Evolutionary conservation across 495 filamentous ascomycete species (phyloP).

Genomic region (Saxophila tyrrhenica): DNA sequence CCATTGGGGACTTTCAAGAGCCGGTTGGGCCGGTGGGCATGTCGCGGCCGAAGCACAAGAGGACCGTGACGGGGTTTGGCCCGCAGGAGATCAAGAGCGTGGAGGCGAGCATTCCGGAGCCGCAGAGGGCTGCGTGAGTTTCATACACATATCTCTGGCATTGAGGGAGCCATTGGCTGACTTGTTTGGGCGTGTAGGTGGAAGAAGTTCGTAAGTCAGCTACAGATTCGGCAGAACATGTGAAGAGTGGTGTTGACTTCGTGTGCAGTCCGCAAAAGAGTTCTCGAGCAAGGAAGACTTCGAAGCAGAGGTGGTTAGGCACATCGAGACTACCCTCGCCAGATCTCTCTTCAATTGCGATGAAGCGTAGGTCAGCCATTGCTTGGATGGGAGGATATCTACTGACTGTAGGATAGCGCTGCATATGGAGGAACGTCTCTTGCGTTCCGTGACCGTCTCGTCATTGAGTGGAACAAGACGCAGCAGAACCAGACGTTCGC

Average conservation of each 20-base stretch:
- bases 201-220: conserved; percentile 54
- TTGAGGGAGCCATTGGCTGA: conserved; percentile 7
- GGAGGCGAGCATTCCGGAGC: conserved; percentile 80
- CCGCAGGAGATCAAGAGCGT: conserved; percentile 83
- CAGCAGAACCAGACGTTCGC: conserved; percentile 87
- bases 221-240: not conserved
- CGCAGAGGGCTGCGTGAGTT: conserved; percentile 66
- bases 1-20: conserved; percentile 70
- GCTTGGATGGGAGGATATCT: not conserved
- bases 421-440: conserved; percentile 84
- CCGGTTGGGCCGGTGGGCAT: conserved; percentile 57
- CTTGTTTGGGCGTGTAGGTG: conserved; percentile 37
- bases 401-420: conserved; percentile 32
- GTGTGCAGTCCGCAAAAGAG: conserved; percentile 11
- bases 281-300: conserved; percentile 71
- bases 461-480: conserved; percentile 95
- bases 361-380: conserved; percentile 40
- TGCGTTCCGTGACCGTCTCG: conserved; percentile 82
- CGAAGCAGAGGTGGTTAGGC: conserved; percentile 70
- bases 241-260: too few relatives aligned
- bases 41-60: conserved; percentile 80
- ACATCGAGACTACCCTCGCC: conserved; percentile 93
- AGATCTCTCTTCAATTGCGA: conserved; percentile 98
- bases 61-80: conserved; percentile 86
- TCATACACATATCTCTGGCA: not conserved